Conservation (phyloP, 257 asterid species). For the Ilex asprella region DNA sequence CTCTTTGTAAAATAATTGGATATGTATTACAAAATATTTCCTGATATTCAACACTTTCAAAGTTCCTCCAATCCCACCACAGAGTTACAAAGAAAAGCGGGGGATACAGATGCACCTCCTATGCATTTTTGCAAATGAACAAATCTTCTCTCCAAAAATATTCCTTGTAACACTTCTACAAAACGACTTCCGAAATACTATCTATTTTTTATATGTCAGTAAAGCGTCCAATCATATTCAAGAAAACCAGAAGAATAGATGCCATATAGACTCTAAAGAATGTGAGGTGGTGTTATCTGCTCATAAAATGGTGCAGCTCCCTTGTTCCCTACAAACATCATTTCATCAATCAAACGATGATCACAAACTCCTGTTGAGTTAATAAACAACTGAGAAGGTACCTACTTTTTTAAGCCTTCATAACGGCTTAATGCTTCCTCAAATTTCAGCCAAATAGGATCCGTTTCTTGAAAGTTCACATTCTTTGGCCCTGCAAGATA, state of each 20-base stretch:
- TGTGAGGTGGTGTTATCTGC: slow-evolving; percentile 1
- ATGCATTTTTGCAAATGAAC: too few species aligned
- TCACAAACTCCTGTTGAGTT: not conserved
- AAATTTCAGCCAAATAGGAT: slow-evolving; percentile 58
- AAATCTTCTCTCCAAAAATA: too few species aligned
- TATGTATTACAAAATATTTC: too few species aligned
- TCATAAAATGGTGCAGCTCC: slow-evolving; percentile 65
- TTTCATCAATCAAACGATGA: slow-evolving; percentile 8
- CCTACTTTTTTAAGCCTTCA: slow-evolving; percentile 46
- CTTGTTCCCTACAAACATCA: slow-evolving; percentile 34
- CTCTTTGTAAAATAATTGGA: too few species aligned
- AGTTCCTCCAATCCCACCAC: too few species aligned
- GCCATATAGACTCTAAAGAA: not conserved
- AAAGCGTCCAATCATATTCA: too few species aligned
- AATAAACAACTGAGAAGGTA: not conserved
- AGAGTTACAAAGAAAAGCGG: too few species aligned
- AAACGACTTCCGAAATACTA: too few species aligned
- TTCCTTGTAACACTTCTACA: too few species aligned
- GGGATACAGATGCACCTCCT: too few species aligned
- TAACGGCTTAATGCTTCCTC: slow-evolving; percentile 56
- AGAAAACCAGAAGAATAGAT: not conserved
- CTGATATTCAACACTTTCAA: too few species aligned
- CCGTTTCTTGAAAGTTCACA: slow-evolving; percentile 64
- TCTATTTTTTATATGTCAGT: too few species aligned
- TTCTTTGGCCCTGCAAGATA: slow-evolving; percentile 81